These are phyloP conservation scores for Hericium erinaceus DNA, from an alignment of 768 basidiomycete genomes.

Conservation along the genomic window DNA sequence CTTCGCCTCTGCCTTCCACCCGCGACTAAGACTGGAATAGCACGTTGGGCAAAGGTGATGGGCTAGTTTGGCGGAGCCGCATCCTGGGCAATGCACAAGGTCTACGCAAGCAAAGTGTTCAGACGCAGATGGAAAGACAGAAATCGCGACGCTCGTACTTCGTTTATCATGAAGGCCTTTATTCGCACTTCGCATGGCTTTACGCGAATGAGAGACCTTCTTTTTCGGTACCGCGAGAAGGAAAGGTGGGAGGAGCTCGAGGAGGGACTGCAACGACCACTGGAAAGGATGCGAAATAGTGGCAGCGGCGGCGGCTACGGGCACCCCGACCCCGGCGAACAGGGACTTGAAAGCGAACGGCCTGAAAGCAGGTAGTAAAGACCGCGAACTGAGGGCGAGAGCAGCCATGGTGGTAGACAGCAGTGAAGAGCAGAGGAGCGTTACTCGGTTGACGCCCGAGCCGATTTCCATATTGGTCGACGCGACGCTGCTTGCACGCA, in stretches of 20 bases:
- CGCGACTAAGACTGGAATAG: constrained; percentile 56
- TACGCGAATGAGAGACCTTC: constrained; percentile 87
- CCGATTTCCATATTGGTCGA: too few relatives aligned
- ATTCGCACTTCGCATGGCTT: constrained; percentile 90
- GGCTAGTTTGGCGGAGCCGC: constrained; percentile 80
- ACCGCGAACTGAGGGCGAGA: constrained; percentile 24
- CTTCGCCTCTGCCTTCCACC: constrained; percentile 41
- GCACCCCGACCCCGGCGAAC: constrained; percentile 12
- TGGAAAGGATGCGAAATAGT: constrained; percentile 21
- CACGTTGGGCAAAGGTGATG: constrained; percentile 81
- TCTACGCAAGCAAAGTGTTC: constrained; percentile 35
- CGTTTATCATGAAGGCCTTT: constrained; percentile 93
- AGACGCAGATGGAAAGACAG: not conserved
- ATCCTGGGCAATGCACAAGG: constrained; percentile 85
- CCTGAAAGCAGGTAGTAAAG: constrained; percentile 16
- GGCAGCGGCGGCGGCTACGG: constrained; percentile 13
- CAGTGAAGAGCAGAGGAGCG: not conserved
- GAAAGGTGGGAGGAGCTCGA: constrained; percentile 80
- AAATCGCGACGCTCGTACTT: constrained; percentile 39
- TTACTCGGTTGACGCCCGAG: too few relatives aligned
- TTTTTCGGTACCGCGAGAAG: constrained; percentile 91
- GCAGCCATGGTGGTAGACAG: constrained; percentile 28
- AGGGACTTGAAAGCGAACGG: constrained; percentile 9
- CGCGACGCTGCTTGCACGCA: too few relatives aligned
- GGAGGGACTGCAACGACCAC: constrained; percentile 35